phyloP scores from a whole-genome alignment of 2,329 filamentous ascomycete genomes.

The Diaporthe citrichinensis region DNA sequence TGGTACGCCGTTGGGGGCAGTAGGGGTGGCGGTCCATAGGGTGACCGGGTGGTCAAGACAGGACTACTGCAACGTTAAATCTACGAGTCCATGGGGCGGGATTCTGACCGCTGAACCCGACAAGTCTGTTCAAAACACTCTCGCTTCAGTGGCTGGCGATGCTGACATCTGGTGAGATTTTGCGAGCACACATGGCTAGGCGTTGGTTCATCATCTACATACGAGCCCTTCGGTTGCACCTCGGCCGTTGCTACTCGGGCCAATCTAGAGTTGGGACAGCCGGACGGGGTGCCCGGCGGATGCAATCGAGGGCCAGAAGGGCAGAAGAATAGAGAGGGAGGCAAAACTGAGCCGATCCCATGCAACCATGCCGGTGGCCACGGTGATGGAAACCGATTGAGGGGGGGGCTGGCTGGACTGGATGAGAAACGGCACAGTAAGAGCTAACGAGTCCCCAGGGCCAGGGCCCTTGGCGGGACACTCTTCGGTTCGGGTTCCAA shows the following conservation, averaged over 20 bases:
- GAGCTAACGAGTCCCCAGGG: not conserved
- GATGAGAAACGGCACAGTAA: conserved; percentile 21
- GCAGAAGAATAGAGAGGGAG: not conserved
- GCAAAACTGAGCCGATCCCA: not conserved
- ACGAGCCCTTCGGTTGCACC: conserved; percentile 1
- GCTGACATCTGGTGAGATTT: conserved; percentile 3
- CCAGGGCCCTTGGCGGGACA: not conserved
- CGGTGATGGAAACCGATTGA: conserved; percentile 7
- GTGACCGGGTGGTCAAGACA: not conserved
- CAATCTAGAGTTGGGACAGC: not conserved
- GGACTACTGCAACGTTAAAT: conserved; percentile 34
- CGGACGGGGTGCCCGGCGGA: conserved; percentile 7
- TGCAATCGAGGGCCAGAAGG: not conserved
- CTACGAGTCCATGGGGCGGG: conserved; percentile 2
- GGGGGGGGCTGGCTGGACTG: not conserved
- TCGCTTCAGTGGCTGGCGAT: not conserved
- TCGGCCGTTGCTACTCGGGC: not conserved
- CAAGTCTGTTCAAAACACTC: not conserved
- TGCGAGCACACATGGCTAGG: not conserved
- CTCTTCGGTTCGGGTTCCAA: not conserved
- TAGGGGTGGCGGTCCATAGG: conserved; percentile 4
- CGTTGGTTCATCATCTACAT: not conserved
- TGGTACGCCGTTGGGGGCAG: not conserved
- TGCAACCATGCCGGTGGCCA: conserved; percentile 17
- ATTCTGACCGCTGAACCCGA: not conserved